Conservation (phyloP, 1,284 basidiomycete species). For the Tremellales sp. region DNA sequence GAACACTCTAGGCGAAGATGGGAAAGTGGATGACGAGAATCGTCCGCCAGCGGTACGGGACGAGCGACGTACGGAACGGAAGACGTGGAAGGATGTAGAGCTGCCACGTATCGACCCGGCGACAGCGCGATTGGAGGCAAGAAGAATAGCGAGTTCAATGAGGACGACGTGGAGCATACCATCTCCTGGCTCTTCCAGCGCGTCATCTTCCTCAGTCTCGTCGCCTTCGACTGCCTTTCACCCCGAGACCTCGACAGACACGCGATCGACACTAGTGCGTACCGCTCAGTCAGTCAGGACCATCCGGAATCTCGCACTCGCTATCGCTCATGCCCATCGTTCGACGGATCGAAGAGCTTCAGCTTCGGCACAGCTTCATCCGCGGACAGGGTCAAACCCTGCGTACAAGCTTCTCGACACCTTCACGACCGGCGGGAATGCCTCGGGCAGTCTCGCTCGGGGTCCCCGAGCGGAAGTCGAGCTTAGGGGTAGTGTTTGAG, state of each 20-base stretch:
- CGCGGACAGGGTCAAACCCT: conserved; percentile 2
- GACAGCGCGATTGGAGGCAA: conserved; percentile 27
- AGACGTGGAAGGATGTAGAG: conserved; percentile 41
- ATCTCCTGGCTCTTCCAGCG: conserved; percentile 6
- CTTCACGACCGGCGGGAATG: conserved; percentile 28
- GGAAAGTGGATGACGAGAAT: conserved; percentile 22
- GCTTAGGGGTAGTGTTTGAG: conserved; percentile 5
- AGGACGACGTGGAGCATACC: conserved; percentile 18
- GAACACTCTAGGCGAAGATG: conserved; percentile 23
- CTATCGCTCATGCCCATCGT: conserved; percentile 5
- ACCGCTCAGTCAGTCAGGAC: conserved; percentile 36
- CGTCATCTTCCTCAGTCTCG: conserved; percentile 6
- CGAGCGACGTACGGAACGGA: conserved; percentile 10
- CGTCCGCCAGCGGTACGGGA: conserved; percentile 6
- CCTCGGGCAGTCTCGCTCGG: conserved; percentile 22
- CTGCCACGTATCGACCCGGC: conserved; percentile 26
- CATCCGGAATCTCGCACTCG: conserved; percentile 30
- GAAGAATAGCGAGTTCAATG: conserved; percentile 8
- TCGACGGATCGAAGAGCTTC: conserved; percentile 11
- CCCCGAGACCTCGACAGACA: conserved; percentile 3
- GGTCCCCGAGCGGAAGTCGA: conserved; percentile 11
- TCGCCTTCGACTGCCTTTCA: conserved; percentile 5
- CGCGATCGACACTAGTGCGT: conserved; percentile 13
- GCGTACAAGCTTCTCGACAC: conserved; percentile 25
- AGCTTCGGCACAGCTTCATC: conserved; percentile 4